Evolutionary conservation across 805 yeast species (phyloP), one percentile per base, ranked within the genome.

Genomic region (Yamadazyma ubonensis): DNA sequence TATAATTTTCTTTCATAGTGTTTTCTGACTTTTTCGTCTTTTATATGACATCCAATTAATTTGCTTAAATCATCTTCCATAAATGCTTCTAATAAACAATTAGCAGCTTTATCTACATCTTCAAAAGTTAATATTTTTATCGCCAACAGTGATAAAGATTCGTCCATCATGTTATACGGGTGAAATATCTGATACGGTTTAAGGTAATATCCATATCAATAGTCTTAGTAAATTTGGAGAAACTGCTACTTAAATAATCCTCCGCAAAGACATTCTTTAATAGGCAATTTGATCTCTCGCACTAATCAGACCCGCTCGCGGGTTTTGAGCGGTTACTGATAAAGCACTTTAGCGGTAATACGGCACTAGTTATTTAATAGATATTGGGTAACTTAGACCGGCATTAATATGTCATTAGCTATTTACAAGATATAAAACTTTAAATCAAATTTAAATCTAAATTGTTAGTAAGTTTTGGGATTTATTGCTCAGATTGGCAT

Each of bases 1-100:
- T 73, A 78, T 25, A 76, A 58, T 18, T 61, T 61, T 15, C 63
- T 38, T 45, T 73, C 77, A 40, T 56, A 55, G 10, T 42, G 33
- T 12, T 46, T 48, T 23, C 51, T 50, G 27, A 40, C 38, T 17
- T 41, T 48, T 7, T 39, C 46, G 33, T 47, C 52, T 4, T 49
- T 35, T 19, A 63, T 40, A 42, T 65, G 70, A 32, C 52, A 41
- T 3, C 55, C 53, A 21, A 65, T 51, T 26, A 57, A 46, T 31
- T 50, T 50, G 36, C 71, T 67, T 44, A 70, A 61, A 0, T 63
- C 45, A 47, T 70, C 75, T 14, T 46, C 44, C 19, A 42, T 46
- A 38, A 70, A 70, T 1, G 73, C 58, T 22, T 59, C 60, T n/a
- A 55, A 48, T 41, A 70, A 57, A 8, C 70, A 64, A 16, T 36